Base-by-base conservation (phyloP, 768 basidiomycete species). In the Mycena indigotica region DNA sequence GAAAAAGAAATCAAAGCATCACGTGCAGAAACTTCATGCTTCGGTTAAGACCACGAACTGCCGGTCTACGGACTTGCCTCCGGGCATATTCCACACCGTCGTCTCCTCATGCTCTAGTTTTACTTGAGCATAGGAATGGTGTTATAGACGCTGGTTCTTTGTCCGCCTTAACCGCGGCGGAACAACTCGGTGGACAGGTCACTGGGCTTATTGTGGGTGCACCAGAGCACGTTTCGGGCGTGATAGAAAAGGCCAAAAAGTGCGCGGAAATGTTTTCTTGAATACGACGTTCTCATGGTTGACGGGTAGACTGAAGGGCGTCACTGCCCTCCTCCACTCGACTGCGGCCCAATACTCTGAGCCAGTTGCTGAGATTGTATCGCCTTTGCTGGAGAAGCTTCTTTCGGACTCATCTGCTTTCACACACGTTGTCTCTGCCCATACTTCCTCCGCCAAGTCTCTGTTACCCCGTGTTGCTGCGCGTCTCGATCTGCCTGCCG, bases 381-480 rank as follows among this genome's bases (percentile, higher is more conserved):
- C 95, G 2, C 96, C 95, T 6, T 80, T 98, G 41, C 72, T 98
- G 21, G 86, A 93, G 68, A 84, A 84, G 59, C 67, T 95, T 26
- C 79, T 96, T 4, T 81, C 86, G 21, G 73, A 77, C 45, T 79
- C 78, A 60, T 79, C 81, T 4, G 73, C 80, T 48, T 98, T 85
- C 77, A 95, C 96, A 4, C 96, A 99, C 70, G 82, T 98, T 64
- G 88, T 96, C 51, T 93, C 92, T 25, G 85, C 94, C 12, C 95
- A 97, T 65, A 93, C 95, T 0, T 93, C 95, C 3, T 83, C 87
- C 48, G 93, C 93, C 55, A 98, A 97, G 76, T 93, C 94, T 29
- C 78, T 98, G 61, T 81, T 98, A 55, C 97, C 97, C 38, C 91
- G 96, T 59, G 85, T 97, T 10, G 93, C 96, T 1, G 96, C 93